Evolutionary conservation across 192 early-diverging fungal genomes (phyloP).

Genomic region (Podochytrium sp.): DNA sequence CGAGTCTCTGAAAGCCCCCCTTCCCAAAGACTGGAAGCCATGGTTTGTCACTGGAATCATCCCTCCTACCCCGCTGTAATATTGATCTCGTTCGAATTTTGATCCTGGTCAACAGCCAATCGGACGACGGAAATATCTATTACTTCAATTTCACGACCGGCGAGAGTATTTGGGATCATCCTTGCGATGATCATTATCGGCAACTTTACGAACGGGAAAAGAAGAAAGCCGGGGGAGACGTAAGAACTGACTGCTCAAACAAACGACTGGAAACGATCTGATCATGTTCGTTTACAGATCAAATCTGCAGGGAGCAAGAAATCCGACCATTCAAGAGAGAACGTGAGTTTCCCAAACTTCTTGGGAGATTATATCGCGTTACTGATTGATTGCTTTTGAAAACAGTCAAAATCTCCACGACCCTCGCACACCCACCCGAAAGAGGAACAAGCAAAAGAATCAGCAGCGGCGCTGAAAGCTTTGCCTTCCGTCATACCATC

Average conservation of each 20-base stretch:
- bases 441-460: not conserved
- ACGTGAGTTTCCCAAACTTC: too few relatives aligned
- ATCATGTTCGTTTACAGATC: too few relatives aligned
- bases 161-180: constrained; percentile 71
- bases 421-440: not conserved
- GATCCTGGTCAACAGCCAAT: constrained; percentile 48
- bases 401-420: constrained; percentile 4
- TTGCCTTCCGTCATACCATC: not conserved
- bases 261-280: too few relatives aligned
- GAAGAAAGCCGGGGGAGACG: constrained; percentile 36
- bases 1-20: constrained; percentile 63
- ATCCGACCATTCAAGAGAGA: too few relatives aligned
- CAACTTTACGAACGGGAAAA: constrained; percentile 62
- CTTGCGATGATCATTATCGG: constrained; percentile 66
- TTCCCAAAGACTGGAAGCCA: constrained; percentile 69
- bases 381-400: too few relatives aligned
- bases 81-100: not conserved
- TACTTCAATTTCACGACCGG: constrained; percentile 66
- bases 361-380: too few relatives aligned
- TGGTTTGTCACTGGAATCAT: constrained; percentile 43
- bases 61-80: not conserved
- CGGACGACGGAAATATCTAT: constrained; percentile 67
- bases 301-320: too few relatives aligned
- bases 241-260: too few relatives aligned
- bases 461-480: not conserved